Conservation (phyloP, 2,329 filamentous ascomycete genomes). For the Tolypocladium endophyticum region DNA sequence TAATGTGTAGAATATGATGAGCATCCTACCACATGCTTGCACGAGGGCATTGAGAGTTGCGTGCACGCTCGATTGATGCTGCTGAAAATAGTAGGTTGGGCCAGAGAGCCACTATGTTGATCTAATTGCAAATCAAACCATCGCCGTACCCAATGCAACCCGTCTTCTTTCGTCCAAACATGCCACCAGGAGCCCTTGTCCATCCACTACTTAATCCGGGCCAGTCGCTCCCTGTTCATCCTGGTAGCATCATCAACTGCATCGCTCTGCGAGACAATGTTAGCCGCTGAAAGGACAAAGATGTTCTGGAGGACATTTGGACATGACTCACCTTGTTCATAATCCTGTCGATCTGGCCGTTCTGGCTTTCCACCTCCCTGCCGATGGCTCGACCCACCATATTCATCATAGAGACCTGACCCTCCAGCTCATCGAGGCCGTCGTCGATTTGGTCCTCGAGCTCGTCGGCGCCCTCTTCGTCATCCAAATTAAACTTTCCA, state of each 20-base stretch:
- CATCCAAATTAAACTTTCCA: conserved; percentile 67
- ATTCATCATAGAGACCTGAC: conserved; percentile 62
- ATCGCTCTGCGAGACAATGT: conserved; percentile 53
- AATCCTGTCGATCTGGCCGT: conserved; percentile 64
- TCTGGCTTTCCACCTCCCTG: conserved; percentile 66
- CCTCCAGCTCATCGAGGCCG: conserved; percentile 53
- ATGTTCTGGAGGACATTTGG: not conserved
- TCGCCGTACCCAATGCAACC: not conserved
- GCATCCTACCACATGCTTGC: not conserved
- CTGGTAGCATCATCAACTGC: conserved; percentile 71
- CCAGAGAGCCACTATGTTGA: not conserved
- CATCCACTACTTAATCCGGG: conserved; percentile 39
- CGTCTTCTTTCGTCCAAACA: not conserved
- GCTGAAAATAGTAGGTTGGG: not conserved
- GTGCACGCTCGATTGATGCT: not conserved
- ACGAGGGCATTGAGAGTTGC: not conserved
- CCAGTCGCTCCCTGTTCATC: conserved; percentile 64
- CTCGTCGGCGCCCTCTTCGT: conserved; percentile 45
- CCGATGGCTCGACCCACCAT: conserved; percentile 63
- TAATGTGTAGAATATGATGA: not conserved
- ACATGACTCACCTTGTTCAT: conserved; percentile 57
- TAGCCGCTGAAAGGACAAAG: conserved; percentile 11
- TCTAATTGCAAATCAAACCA: not conserved
- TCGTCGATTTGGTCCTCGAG: conserved; percentile 45
- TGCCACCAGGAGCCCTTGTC: too few relatives aligned